These are phyloP conservation scores for Trametes sanguinea DNA, from an alignment of 768 basidiomycete species.

Conservation along the genomic window DNA sequence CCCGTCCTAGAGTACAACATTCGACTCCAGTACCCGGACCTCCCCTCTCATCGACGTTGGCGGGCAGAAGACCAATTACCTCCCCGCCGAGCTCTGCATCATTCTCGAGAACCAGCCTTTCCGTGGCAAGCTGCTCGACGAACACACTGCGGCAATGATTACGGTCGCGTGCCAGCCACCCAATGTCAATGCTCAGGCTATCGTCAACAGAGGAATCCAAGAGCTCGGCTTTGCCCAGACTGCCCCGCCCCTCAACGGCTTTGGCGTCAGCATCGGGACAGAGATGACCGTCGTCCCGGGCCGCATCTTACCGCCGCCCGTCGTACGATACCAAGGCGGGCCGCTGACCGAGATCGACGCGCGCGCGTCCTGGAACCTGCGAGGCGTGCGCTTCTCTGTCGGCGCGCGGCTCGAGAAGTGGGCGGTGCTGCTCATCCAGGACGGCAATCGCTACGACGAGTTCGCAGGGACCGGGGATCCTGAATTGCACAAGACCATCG, in stretches of 20 bases:
- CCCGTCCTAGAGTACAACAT: slow-evolving; percentile 44
- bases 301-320: slow-evolving; percentile 48
- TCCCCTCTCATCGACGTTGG: slow-evolving; percentile 55
- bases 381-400: slow-evolving; percentile 59
- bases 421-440: slow-evolving; percentile 69
- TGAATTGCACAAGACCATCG: slow-evolving; percentile 46
- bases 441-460: slow-evolving; percentile 57
- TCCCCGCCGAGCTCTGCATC: slow-evolving; percentile 52
- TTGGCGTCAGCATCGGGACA: slow-evolving; percentile 47
- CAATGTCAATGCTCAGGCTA: slow-evolving; percentile 49
- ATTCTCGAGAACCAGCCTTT: slow-evolving; percentile 46
- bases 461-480: slow-evolving; percentile 58
- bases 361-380: slow-evolving; percentile 54
- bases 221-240: slow-evolving; percentile 44
- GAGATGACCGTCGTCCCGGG: slow-evolving; percentile 60
- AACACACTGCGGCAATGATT: slow-evolving; percentile 56
- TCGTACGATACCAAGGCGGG: slow-evolving; percentile 41
- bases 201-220: slow-evolving; percentile 44
- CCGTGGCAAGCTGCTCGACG: slow-evolving; percentile 55
- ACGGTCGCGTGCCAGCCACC: slow-evolving; percentile 50
- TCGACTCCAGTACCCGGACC: slow-evolving; percentile 38
- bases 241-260: slow-evolving; percentile 40
- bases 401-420: slow-evolving; percentile 62
- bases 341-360: slow-evolving; percentile 38
- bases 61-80: slow-evolving; percentile 40